Evolutionary conservation across 1,284 basidiomycete genomes (phyloP).

Genomic region (Wolfiporia cocos): DNA sequence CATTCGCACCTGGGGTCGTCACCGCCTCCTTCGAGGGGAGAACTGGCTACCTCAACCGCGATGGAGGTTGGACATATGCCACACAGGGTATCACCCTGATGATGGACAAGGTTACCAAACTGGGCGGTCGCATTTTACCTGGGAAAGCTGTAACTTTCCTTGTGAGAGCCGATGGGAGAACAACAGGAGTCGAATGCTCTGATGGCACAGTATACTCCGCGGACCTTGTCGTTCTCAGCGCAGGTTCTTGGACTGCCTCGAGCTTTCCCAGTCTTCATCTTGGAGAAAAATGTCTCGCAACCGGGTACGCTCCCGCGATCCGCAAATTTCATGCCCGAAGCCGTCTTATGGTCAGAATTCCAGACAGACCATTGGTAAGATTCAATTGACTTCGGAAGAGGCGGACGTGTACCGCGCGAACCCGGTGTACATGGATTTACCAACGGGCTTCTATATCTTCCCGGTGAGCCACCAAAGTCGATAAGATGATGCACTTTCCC

Average conservation of each 20-base stretch:
- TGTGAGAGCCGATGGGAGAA: conserved; percentile 33
- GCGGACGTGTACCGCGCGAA: conserved; percentile 50
- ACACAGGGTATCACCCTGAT: conserved; percentile 58
- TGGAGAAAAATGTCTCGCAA: conserved; percentile 51
- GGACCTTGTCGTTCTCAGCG: conserved; percentile 57
- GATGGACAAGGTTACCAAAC: conserved; percentile 46
- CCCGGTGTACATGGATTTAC: conserved; percentile 72
- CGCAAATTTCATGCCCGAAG: no score
- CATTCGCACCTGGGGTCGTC: conserved; percentile 37
- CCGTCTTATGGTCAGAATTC: neutral
- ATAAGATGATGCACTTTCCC: neutral
- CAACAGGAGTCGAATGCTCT: conserved; percentile 57
- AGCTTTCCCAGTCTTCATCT: conserved; percentile 59
- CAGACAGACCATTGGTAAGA: conserved; percentile 73
- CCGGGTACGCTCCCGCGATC: conserved; percentile 55
- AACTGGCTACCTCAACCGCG: conserved; percentile 64
- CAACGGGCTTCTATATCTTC: conserved; percentile 68
- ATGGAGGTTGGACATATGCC: conserved; percentile 86
- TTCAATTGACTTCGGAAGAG: conserved; percentile 72
- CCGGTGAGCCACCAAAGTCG: conserved; percentile 45
- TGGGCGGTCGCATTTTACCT: conserved; percentile 58
- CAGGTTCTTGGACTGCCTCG: conserved; percentile 82
- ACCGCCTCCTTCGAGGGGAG: conserved; percentile 28
- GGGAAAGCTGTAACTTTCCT: conserved; percentile 55
- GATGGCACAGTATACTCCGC: conserved; percentile 55